Base-by-base conservation (phyloP, 495 filamentous ascomycete species). In the Immersiella caudata region DNA sequence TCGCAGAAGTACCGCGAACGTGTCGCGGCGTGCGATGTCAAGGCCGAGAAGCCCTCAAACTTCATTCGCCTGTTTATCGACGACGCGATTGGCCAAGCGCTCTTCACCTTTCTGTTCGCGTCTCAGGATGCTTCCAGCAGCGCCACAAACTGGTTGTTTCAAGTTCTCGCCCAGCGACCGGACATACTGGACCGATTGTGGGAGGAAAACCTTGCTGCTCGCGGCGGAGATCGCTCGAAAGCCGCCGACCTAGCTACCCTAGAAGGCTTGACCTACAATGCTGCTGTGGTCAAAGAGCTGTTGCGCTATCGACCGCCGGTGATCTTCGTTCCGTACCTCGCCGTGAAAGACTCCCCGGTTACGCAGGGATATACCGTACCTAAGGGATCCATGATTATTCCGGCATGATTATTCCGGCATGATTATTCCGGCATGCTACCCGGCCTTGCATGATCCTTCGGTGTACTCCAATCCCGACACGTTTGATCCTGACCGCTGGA, bases 91-190 rank as follows among this genome's bases (percentile, higher is more conserved):
- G 84, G 91, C 65, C 90, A 93, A 82, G 97, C 94, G 1, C 71
- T 97, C 62, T 94, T 97, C 81, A 96, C 94, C 52, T 96, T 97
- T 84, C 84, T 97, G 55, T 97, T 97, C 79, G 94, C 94, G 52
- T 94, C 91, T 26, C 94, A 97, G 78, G 94, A 97, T 79, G 94
- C 94, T 62, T 93, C 93, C 56, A 93, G 90, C 76, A 92, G 91
- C 59, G 93, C 94, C 60, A 86, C 84, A 68, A 96, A 91, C 58
- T 97, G 93, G 91, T 77, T 97, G 66, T 95, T 96, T 85, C 94
- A 97, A 76, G 81, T 93, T 67, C 86, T 93, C 81, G 94, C 94
- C 54, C 91, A 97, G 74, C 88, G 92, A 68, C 93, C 93, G 6
- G 94, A 97, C 66, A 81, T 93, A 60, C 81, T 97, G 52, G 91